Evolutionary conservation across 177 flowering plant species (phyloP), one percentile per base, ranked within the genome.

Genomic region (Vitis hybrid): DNA sequence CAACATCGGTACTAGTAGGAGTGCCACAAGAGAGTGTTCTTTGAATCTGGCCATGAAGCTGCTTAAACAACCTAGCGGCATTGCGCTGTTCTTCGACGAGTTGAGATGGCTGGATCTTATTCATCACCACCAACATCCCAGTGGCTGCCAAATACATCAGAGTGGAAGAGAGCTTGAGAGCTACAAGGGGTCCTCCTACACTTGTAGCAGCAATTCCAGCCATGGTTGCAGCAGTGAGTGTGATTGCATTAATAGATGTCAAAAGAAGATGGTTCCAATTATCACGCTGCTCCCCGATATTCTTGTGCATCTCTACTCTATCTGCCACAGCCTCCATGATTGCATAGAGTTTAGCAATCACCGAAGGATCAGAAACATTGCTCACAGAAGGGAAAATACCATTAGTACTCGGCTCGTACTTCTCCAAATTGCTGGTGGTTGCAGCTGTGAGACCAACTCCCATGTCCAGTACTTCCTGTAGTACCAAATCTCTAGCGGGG

Each of bases 61-160:
- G 71, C 64, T 79, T 75, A 54, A 78, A 78, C 65, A 78, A 56
- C 62, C 81, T 75, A 0, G 71, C 49, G 0, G 79, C 77, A 35
- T 79, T 79, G 32, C 82, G 60, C 58, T 82, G 85, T 55, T 82
- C 82, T 63, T 82, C 82, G 1, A 73, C 82, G 2, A 79, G 75
- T 51, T 82, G 85, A 2, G 82, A 79, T 3, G 21, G 40, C 40
- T 32, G 40, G 3, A 32, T 32, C 40, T 32, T 3, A 32, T 32
- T 32, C 40, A 32, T 32, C 40, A 32, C 40, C 40, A 32, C 40
- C 40, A 32, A 32, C 40, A 32, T 32, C 24, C 24, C 40, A 32
- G 40, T 32, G 40, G 40, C 40, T 32, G 40, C 40, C 40, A 32
- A 32, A 32, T 32, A 32, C 40, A 32, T 32, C 0, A 32, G 40